Percentiles rank a stretch among this genome's conserved stretches.
Conservation (phyloP, 2,329 filamentous ascomycete genomes). For the Aspergillus carbonarius region DNA sequence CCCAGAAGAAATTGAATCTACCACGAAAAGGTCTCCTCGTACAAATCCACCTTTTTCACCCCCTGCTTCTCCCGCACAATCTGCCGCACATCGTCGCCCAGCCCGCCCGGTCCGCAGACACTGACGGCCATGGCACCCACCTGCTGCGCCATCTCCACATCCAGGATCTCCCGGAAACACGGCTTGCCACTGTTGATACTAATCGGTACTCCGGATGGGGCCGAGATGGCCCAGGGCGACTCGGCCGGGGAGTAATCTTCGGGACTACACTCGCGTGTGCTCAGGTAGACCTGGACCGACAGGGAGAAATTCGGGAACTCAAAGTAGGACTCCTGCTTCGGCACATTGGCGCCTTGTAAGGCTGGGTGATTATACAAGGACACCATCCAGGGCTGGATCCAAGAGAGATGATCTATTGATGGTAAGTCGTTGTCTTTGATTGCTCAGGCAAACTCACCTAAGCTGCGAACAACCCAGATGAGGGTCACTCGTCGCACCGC, state of each 20-base stretch:
- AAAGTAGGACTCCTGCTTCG: conserved; percentile 26
- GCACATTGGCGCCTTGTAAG: conserved; percentile 19
- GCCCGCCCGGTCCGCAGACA: conserved; percentile 38
- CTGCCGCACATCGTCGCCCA: conserved; percentile 39
- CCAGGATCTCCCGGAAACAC: conserved; percentile 25
- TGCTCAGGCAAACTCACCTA: conserved; percentile 21
- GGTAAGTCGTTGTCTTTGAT: conserved; percentile 2
- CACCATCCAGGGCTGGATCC: conserved; percentile 38
- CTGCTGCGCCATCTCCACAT: conserved; percentile 28
- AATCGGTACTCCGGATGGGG: conserved; percentile 27
- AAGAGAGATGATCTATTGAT: conserved; percentile 31
- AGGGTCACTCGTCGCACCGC: conserved; percentile 31
- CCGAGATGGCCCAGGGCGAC: conserved; percentile 27
- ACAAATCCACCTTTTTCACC: conserved; percentile 34
- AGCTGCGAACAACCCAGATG: conserved; percentile 35
- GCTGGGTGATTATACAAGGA: conserved; percentile 30
- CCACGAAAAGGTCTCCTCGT: conserved; percentile 40
- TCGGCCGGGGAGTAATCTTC: conserved; percentile 27
- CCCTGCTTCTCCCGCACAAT: conserved; percentile 31
- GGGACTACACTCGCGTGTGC: conserved; percentile 19
- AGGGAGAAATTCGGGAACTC: conserved; percentile 26
- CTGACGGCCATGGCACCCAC: conserved; percentile 38
- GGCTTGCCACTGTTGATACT: conserved; percentile 28
- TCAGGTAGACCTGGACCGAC: conserved; percentile 32
- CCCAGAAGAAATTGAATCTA: conserved; percentile 12